Evolutionary conservation across 2,329 filamentous ascomycete genomes (phyloP), one percentile per base, ranked within the genome.

Genomic region (Arachnopeziza araneosa): DNA sequence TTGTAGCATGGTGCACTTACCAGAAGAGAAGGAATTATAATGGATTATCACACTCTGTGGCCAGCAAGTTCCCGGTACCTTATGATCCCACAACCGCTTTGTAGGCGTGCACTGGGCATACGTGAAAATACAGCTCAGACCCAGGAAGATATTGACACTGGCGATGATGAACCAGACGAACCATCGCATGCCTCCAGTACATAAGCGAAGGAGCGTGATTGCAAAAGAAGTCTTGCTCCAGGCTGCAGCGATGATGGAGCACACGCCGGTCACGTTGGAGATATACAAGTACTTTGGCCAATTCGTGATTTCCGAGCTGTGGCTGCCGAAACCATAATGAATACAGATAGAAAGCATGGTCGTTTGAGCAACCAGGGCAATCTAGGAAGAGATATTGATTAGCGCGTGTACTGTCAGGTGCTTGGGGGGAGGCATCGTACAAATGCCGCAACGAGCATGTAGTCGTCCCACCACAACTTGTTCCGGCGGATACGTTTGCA

Each of bases 181-280:
- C 3, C 54, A 54, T 44, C 66, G 68, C 50, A 69, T 64, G 58
- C 63, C 63, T 3, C 70, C 69, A 8, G 69, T 63, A 6, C 67
- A 67, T 30, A 75, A 65, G 3, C 71, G 68, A 10, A 74, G 63
- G 3, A 75, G 64, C 2, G 74, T 74, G 2, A 75, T 56, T 9
- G 72, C 74, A 51, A 76, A 76, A 5, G 74, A 75, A 1, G 74
- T 75, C 61, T 76, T 76, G 61, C 72, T 74, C 72, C 71, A 75
- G n/a, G 68, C 67, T 44, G 73, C 64, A 12, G 69, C 67, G 26
- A 74, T 57, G 56, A 75, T 67, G 30, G 70, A 66, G 54, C 71
- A 60, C 23, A 69, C 68, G 54, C 68, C 63, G 22, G 69, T 58
- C 32, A 68, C 54, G 61, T 69, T 67, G 26, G 69, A 69, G 22